A percentile compares a stretch with the other conserved stretches of the same genome.
These are phyloP conservation scores for Gymnopus androsaceus DNA, from an alignment of 1,284 basidiomycete species.

Conservation along the genomic window DNA sequence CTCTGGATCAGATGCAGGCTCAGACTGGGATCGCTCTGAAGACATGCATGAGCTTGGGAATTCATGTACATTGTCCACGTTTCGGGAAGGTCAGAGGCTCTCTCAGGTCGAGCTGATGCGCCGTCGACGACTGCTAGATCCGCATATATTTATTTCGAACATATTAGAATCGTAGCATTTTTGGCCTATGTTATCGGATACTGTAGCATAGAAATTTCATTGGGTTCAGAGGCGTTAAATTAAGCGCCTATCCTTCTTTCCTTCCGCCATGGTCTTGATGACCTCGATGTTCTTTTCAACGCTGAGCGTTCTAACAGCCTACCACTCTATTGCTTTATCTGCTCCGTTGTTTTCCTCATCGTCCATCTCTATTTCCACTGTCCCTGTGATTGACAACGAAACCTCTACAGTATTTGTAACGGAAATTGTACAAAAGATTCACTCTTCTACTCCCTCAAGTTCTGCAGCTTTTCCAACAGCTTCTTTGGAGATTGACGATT, in stretches of 20 bases:
- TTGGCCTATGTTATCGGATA: background rate
- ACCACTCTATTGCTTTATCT: background rate
- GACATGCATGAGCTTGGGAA: too few relatives aligned
- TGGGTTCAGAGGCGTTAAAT: too few relatives aligned
- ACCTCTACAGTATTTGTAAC: background rate
- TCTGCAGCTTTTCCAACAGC: background rate
- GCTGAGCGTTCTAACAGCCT: conserved; percentile 2
- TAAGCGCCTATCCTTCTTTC: background rate
- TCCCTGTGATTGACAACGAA: background rate
- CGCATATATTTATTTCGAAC: too few relatives aligned
- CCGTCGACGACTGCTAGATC: too few relatives aligned
- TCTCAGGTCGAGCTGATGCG: too few relatives aligned
- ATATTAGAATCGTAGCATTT: too few relatives aligned
- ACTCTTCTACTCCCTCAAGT: background rate
- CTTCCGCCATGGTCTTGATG: conserved; percentile 5
- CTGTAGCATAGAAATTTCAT: background rate
- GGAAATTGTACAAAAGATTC: background rate
- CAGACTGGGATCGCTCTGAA: too few relatives aligned
- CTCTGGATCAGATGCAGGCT: too few relatives aligned
- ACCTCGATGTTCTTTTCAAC: background rate
- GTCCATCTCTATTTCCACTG: background rate
- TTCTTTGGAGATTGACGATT: background rate
- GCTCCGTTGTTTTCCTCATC: background rate
- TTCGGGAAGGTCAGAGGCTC: too few relatives aligned
- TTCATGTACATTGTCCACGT: too few relatives aligned